A percentile compares a stretch with the other conserved stretches of the same genome.
phyloP scores from a whole-genome alignment of 2,329 filamentous ascomycete species.

The Hansfordia pulvinata region DNA sequence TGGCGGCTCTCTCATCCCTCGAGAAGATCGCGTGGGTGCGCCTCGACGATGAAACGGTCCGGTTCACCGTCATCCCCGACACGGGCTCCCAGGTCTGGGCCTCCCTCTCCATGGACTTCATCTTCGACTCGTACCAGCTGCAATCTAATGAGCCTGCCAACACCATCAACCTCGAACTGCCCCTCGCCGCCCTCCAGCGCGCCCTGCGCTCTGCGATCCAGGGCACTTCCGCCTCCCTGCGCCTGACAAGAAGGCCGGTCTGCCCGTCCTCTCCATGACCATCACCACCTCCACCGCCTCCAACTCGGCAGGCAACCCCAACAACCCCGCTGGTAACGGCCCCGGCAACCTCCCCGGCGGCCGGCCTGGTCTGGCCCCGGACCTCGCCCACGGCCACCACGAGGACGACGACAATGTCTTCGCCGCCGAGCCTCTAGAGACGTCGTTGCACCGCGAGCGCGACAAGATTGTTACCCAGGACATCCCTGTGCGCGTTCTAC shows the following conservation, averaged over 20 bases:
- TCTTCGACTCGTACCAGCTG: slow-evolving; percentile 76
- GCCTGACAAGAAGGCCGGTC: slow-evolving; percentile 86
- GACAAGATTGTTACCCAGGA: slow-evolving; percentile 93
- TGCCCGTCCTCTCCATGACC: slow-evolving; percentile 79
- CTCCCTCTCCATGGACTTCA: slow-evolving; percentile 59
- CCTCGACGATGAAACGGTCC: slow-evolving; percentile 73
- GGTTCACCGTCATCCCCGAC: slow-evolving; percentile 92
- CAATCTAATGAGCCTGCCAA: slow-evolving; percentile 73
- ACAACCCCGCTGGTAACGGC: slow-evolving; percentile 26
- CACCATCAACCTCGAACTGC: slow-evolving; percentile 92
- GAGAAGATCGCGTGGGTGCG: slow-evolving; percentile 86
- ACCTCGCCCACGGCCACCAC: slow-evolving; percentile 11
- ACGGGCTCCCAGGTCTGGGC: slow-evolving; percentile 95
- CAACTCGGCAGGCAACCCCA: too few relatives aligned
- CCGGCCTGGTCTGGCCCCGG: slow-evolving; percentile 7
- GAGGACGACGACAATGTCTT: slow-evolving; percentile 31
- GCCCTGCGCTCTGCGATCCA: slow-evolving; percentile 83
- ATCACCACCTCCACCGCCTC: slow-evolving; percentile 71
- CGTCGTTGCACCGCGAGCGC: slow-evolving; percentile 51
- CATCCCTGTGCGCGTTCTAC: slow-evolving; percentile 84
- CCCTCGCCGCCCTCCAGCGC: slow-evolving; percentile 73
- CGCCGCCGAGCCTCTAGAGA: slow-evolving; percentile 37
- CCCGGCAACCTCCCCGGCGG: slow-evolving; percentile 16
- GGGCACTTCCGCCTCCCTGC: slow-evolving; percentile 68
- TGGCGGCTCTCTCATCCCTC: slow-evolving; percentile 47